A percentile compares a stretch with the other conserved stretches of the same genome.
phyloP scores from a whole-genome alignment of 805 yeast species.

The Wickerhamomyces hampshirensis region DNA sequence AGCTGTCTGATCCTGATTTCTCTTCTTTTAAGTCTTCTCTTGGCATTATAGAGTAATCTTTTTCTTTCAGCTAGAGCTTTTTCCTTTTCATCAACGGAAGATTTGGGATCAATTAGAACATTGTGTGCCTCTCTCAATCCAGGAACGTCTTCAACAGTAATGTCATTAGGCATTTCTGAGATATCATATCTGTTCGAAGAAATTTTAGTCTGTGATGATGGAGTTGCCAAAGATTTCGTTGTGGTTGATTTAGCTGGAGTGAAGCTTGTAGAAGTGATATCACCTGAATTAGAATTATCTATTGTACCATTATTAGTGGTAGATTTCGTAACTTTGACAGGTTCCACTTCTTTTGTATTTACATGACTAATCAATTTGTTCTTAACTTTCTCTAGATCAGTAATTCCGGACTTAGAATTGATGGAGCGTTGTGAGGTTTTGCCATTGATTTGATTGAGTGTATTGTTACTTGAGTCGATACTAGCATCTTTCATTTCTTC shows the following conservation, averaged over 20 bases:
- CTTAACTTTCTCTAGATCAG: neutral
- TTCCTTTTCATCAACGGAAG: neutral
- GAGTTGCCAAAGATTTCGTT: neutral
- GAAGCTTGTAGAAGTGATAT: neutral
- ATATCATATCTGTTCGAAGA: too few relatives aligned
- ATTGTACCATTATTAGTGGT: neutral
- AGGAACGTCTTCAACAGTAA: too few relatives aligned
- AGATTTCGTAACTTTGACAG: neutral
- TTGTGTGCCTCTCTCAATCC: neutral
- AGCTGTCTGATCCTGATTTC: too few relatives aligned
- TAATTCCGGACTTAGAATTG: too few relatives aligned
- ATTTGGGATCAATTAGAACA: neutral
- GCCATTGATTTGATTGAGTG: too few relatives aligned
- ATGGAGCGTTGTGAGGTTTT: too few relatives aligned
- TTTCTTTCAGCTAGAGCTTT: neutral
- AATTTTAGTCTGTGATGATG: too few relatives aligned
- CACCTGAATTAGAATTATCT: neutral
- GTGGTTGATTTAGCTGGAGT: neutral
- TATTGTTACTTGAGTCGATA: neutral
- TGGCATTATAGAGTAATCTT: neutral
- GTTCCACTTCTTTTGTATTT: neutral
- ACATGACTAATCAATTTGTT: neutral
- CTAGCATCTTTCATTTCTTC: slow-evolving; percentile 2
- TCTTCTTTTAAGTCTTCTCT: neutral
- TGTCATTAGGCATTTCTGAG: neutral